Percentiles rank a stretch among this genome's conserved stretches.
phyloP scores from a whole-genome alignment of 208 protist species.

The Trypanosoma rangeli region DNA sequence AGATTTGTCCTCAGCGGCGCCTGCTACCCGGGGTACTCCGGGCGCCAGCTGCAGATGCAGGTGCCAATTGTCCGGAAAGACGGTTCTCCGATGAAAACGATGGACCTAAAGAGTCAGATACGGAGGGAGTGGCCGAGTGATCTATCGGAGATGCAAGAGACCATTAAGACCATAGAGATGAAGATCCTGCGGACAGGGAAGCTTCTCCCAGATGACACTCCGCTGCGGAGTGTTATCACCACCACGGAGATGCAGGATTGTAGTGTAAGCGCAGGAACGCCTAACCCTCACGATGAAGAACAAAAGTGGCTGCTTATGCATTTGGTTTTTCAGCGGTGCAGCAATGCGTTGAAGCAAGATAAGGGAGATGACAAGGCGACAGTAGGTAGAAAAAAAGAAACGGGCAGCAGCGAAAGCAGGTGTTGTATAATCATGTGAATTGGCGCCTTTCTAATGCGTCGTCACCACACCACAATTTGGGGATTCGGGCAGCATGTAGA shows the following conservation, averaged over 20 bases:
- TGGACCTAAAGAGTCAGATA: conserved; percentile 44
- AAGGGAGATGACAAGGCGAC: conserved; percentile 7
- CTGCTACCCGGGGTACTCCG: conserved; percentile 58
- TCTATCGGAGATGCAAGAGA: conserved; percentile 50
- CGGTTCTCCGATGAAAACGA: conserved; percentile 45
- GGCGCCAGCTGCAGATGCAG: conserved; percentile 51
- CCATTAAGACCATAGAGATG: conserved; percentile 35
- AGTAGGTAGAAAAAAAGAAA: neutral
- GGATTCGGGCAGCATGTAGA: neutral
- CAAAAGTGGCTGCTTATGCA: conserved; percentile 53
- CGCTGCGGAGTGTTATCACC: conserved; percentile 39
- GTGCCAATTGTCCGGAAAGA: conserved; percentile 46
- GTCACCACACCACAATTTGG: neutral
- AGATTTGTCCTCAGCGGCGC: conserved; percentile 76
- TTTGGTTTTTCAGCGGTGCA: conserved; percentile 44
- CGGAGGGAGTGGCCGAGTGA: conserved; percentile 60
- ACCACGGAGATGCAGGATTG: conserved; percentile 33
- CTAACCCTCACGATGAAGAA: conserved; percentile 27
- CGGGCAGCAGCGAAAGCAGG: conserved; percentile 9
- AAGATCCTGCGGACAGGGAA: conserved; percentile 67
- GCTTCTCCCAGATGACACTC: conserved; percentile 45
- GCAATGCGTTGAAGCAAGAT: neutral
- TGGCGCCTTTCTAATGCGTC: too few relatives aligned
- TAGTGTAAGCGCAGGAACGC: conserved; percentile 21
- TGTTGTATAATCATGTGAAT: conserved; percentile 54